These are phyloP conservation scores for Cantharellus cinnabarinus DNA, from an alignment of 768 basidiomycete genomes.

Conservation along the genomic window DNA sequence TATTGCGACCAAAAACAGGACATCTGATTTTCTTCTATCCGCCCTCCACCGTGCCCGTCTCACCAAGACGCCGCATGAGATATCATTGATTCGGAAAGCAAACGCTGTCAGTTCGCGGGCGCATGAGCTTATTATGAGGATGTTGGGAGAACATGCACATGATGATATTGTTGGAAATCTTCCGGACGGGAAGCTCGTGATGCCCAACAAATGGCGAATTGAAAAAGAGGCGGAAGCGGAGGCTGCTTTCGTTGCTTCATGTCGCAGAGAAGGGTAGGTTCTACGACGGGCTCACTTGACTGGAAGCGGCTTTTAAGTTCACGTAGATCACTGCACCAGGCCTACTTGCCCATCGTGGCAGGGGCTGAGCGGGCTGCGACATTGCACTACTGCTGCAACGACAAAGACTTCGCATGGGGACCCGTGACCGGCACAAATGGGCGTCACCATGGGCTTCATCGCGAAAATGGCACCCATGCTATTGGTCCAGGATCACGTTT, in stretches of 20 bases:
- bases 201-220: slow-evolving; percentile 73
- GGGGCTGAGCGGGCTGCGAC: slow-evolving; percentile 72
- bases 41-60: slow-evolving; percentile 71
- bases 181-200: slow-evolving; percentile 18
- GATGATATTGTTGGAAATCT: slow-evolving; percentile 22
- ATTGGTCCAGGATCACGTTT: slow-evolving; percentile 29
- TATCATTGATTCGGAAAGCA: slow-evolving; percentile 54
- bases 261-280: slow-evolving; percentile 66
- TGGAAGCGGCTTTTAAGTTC: neutral
- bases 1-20: slow-evolving; percentile 21
- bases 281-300: neutral
- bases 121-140: slow-evolving; percentile 82
- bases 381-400: slow-evolving; percentile 89
- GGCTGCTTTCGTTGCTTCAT: slow-evolving; percentile 80
- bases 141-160: slow-evolving; percentile 56
- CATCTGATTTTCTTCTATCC: slow-evolving; percentile 43
- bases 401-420: slow-evolving; percentile 70
- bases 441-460: slow-evolving; percentile 1
- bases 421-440: slow-evolving; percentile 32
- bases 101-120: slow-evolving; percentile 76
- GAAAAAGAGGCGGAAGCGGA: slow-evolving; percentile 88
- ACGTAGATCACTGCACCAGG: slow-evolving; percentile 61
- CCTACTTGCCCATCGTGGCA: slow-evolving; percentile 86
- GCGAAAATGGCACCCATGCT: slow-evolving; percentile 22
- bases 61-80: slow-evolving; percentile 55